These are phyloP conservation scores for Colletotrichum tofieldiae DNA, from an alignment of 2,329 filamentous ascomycete species.

Conservation along the genomic window DNA sequence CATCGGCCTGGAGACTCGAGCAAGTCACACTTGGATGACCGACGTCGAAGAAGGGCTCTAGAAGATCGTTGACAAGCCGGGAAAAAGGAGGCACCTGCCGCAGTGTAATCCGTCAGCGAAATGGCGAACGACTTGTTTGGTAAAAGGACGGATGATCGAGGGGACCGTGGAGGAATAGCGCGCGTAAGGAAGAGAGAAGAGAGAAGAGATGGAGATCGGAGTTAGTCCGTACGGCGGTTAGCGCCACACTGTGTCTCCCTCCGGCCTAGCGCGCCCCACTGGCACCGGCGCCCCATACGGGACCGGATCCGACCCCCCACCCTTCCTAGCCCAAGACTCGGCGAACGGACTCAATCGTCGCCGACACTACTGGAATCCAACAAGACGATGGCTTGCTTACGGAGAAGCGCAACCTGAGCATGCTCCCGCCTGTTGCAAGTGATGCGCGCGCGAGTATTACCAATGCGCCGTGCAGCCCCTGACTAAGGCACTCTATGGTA, in stretches of 20 bases:
- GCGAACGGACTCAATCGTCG: conserved; percentile 21
- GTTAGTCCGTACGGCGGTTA: conserved; percentile 28
- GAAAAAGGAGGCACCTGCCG: background rate
- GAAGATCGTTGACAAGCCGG: background rate
- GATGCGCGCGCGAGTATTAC: conserved; percentile 32
- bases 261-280: conserved; percentile 13
- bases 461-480: conserved; percentile 34
- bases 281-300: conserved; percentile 10
- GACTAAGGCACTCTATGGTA: conserved; percentile 16
- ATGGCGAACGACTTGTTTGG: background rate
- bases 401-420: background rate
- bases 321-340: background rate
- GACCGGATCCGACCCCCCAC: conserved; percentile 16
- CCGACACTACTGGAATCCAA: conserved; percentile 19
- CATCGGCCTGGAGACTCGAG: background rate
- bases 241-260: conserved; percentile 25
- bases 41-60: too few relatives aligned
- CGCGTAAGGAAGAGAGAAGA: too few relatives aligned
- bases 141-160: background rate
- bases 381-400: conserved; percentile 1
- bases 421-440: background rate
- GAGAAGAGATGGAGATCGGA: background rate
- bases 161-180: background rate
- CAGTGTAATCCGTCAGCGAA: too few relatives aligned
- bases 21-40: background rate